Evolutionary conservation across 1,139 yeast genomes (phyloP).

Genomic region (Insectozyma bohioensis): DNA sequence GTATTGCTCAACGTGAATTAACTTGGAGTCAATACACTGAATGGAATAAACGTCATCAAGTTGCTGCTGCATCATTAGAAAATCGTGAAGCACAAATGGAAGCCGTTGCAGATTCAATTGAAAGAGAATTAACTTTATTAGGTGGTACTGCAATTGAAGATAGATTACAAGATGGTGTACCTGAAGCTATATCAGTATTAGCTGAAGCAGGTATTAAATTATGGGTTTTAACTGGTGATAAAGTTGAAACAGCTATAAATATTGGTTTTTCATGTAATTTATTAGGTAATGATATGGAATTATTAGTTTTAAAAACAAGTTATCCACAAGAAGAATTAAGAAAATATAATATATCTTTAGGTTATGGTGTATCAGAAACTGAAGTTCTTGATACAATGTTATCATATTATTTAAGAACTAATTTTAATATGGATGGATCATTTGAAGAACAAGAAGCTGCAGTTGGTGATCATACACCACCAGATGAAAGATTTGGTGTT

Average conservation of each 20-base stretch:
- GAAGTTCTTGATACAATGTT: slow-evolving; percentile 55
- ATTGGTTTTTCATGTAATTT: slow-evolving; percentile 53
- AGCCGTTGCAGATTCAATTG: slow-evolving; percentile 48
- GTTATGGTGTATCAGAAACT: slow-evolving; percentile 28
- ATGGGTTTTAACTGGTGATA: slow-evolving; percentile 54
- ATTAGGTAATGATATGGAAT: slow-evolving; percentile 48
- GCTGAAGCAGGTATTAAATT: slow-evolving; percentile 51
- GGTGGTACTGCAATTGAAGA: slow-evolving; percentile 58
- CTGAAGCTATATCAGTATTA: slow-evolving; percentile 44
- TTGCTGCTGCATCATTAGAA: slow-evolving; percentile 43
- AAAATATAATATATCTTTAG: slow-evolving; percentile 26
- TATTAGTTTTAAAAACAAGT: slow-evolving; percentile 38
- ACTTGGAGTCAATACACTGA: slow-evolving; percentile 42
- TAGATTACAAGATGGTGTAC: slow-evolving; percentile 51
- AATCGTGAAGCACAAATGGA: slow-evolving; percentile 48
- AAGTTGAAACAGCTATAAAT: slow-evolving; percentile 52
- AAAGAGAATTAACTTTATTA: slow-evolving; percentile 40
- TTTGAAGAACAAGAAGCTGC: slow-evolving; percentile 60
- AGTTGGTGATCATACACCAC: slow-evolving; percentile 71
- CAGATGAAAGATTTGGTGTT: slow-evolving; percentile 75
- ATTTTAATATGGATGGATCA: slow-evolving; percentile 67
- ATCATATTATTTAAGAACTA: slow-evolving; percentile 56
- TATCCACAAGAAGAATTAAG: slow-evolving; percentile 32
- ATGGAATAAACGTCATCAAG: slow-evolving; percentile 43
- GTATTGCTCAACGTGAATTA: slow-evolving; percentile 47